Conservation (phyloP, 768 basidiomycete genomes). For the Tulasnella sp. region DNA sequence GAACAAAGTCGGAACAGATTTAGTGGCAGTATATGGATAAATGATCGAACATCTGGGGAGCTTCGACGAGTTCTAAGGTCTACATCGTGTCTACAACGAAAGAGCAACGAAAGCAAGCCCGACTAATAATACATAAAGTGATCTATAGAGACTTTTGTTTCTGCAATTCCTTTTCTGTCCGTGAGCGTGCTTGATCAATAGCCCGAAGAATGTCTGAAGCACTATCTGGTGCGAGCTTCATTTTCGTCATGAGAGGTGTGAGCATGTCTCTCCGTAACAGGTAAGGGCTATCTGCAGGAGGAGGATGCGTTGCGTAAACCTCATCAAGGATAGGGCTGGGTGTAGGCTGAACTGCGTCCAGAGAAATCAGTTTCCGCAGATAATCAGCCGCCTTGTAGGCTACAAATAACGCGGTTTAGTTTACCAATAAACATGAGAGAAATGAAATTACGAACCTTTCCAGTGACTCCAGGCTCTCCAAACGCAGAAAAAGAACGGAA, state of each 20-base stretch:
- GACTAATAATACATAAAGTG: no score
- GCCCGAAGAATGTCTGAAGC: constrained; percentile 14
- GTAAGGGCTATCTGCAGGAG: background rate
- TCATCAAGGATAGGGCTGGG: constrained; percentile 8
- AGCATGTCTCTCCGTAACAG: background rate
- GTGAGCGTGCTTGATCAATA: constrained; percentile 15
- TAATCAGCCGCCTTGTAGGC: constrained; percentile 16
- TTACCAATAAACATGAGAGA: background rate
- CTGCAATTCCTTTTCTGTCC: no score
- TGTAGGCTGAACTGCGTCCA: constrained; percentile 1
- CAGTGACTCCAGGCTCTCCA: constrained; percentile 18
- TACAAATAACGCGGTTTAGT: background rate
- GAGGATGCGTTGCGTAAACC: constrained; percentile 5
- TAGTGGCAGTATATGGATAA: no score
- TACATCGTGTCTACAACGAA: no score
- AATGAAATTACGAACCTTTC: constrained; percentile 1
- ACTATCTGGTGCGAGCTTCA: constrained; percentile 4
- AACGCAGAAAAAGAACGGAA: constrained; percentile 19
- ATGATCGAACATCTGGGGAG: no score
- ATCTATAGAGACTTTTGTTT: no score
- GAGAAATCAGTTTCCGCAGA: constrained; percentile 10
- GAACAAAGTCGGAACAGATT: no score
- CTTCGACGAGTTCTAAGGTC: no score
- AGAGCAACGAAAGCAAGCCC: no score
- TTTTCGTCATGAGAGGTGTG: background rate